Evolutionary conservation across 345 rosid species (phyloP).

Genomic region (Brassica incana): DNA sequence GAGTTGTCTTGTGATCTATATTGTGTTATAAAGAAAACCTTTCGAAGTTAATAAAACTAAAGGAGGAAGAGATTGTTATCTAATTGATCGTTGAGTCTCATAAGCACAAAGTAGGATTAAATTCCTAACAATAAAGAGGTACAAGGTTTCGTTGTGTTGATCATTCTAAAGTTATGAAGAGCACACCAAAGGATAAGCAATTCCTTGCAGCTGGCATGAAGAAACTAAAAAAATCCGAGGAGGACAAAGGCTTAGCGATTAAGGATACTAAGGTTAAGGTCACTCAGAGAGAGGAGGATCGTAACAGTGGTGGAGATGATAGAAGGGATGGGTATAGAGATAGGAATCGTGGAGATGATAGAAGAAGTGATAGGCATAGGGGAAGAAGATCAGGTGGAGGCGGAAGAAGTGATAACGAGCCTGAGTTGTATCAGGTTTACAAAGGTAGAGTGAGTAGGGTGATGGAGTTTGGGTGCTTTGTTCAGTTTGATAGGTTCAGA

Average conservation of each 20-base stretch:
- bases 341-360: too few relatives aligned
- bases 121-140: too few relatives aligned
- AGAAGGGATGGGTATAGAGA: conserved; percentile 29
- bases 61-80: too few relatives aligned
- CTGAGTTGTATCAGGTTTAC: conserved; percentile 71
- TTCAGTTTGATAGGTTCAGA: conserved; percentile 66
- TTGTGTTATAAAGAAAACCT: too few relatives aligned
- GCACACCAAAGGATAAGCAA: too few relatives aligned
- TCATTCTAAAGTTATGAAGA: too few relatives aligned
- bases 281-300: conserved; percentile 39
- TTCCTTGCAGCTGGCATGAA: too few relatives aligned
- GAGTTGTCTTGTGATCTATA: too few relatives aligned
- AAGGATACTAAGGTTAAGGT: conserved; percentile 64
- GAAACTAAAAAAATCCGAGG: conserved; percentile 33
- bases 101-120: too few relatives aligned
- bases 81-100: too few relatives aligned
- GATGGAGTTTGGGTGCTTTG: conserved; percentile 83
- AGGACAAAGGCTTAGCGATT: conserved; percentile 60
- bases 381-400: conserved; percentile 12
- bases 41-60: too few relatives aligned
- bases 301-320: neutral
- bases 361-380: neutral
- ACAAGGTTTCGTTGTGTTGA: too few relatives aligned
- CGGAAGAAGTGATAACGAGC: conserved; percentile 42
- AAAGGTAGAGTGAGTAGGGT: conserved; percentile 79